A percentile compares a stretch with the other conserved stretches of the same genome.
These are phyloP conservation scores for Fusarium lyarnte DNA, from an alignment of 2,329 filamentous ascomycete species.

Conservation along the genomic window DNA sequence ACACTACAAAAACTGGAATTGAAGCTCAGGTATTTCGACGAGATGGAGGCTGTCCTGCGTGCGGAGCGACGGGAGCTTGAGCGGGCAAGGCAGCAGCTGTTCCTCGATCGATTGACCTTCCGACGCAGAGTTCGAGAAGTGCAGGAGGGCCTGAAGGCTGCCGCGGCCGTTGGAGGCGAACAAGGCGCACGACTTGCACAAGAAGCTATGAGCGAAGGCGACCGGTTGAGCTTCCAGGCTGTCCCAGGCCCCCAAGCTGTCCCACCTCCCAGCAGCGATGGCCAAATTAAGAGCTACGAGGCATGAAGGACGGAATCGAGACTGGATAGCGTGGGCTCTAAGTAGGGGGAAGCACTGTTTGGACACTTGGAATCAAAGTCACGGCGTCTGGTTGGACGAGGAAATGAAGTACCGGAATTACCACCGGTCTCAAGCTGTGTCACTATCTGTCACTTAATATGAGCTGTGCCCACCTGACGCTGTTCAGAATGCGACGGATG, in stretches of 20 bases:
- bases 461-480: not conserved
- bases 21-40: slow-evolving; percentile 94
- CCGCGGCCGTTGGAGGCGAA: slow-evolving; percentile 59
- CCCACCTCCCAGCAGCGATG: slow-evolving; percentile 65
- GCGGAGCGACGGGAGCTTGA: slow-evolving; percentile 94
- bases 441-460: not conserved
- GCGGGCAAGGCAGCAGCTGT: slow-evolving; percentile 89
- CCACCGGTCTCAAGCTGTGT: not conserved
- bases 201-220: slow-evolving; percentile 58
- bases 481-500: not conserved
- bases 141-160: slow-evolving; percentile 77
- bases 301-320: slow-evolving; percentile 48
- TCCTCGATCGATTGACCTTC: slow-evolving; percentile 90
- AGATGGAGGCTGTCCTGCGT: slow-evolving; percentile 92
- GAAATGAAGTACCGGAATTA: slow-evolving; percentile 21
- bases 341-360: slow-evolving; percentile 11
- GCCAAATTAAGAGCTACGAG: slow-evolving; percentile 67
- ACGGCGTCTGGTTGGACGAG: slow-evolving; percentile 34
- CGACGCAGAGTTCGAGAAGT: slow-evolving; percentile 86
- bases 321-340: not conserved
- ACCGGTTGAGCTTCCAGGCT: slow-evolving; percentile 64
- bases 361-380: slow-evolving; percentile 30
- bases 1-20: slow-evolving; percentile 96
- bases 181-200: slow-evolving; percentile 59
- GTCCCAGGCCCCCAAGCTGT: slow-evolving; percentile 55